A percentile compares a stretch with the other conserved stretches of the same genome.
Conservation (phyloP, 129 eudicot species). For the Silybum marianum region DNA sequence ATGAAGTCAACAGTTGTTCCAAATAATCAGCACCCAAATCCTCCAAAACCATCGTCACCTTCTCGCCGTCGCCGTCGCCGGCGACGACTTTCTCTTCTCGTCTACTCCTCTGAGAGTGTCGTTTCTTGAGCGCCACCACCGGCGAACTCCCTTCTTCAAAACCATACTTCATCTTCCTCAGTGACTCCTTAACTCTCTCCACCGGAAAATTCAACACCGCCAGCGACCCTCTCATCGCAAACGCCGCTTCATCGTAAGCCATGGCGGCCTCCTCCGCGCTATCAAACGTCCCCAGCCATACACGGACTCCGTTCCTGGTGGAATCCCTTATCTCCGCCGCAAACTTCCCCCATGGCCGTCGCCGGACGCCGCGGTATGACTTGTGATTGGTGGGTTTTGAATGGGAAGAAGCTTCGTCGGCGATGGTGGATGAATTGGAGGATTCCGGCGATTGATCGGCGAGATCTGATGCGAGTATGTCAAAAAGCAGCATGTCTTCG, state of each 20-base stretch:
- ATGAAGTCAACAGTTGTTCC: constrained; percentile 47
- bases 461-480: constrained; percentile 38
- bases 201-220: constrained; percentile 81
- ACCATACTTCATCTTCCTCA: constrained; percentile 52
- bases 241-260: constrained; percentile 89
- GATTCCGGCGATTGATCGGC: constrained; percentile 14
- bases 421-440: constrained; percentile 1
- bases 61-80: constrained; percentile 17
- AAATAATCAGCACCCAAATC: constrained; percentile 76
- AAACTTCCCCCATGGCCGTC: constrained; percentile 90
- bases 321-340: constrained; percentile 91
- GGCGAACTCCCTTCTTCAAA: constrained; percentile 40
- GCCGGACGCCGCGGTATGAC: constrained; percentile 73
- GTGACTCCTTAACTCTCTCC: constrained; percentile 65
- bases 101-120: constrained; percentile 49
- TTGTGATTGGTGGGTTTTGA: constrained; percentile 10
- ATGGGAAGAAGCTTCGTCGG: background rate
- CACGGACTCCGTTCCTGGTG: constrained; percentile 66
- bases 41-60: constrained; percentile 55
- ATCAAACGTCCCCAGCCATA: constrained; percentile 90
- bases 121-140: constrained; percentile 46
- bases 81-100: constrained; percentile 17
- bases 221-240: constrained; percentile 56
- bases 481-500: constrained; percentile 58
- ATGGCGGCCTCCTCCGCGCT: constrained; percentile 74